Evolutionary conservation across 768 basidiomycete species (phyloP).

Genomic region (Russula vinacea): DNA sequence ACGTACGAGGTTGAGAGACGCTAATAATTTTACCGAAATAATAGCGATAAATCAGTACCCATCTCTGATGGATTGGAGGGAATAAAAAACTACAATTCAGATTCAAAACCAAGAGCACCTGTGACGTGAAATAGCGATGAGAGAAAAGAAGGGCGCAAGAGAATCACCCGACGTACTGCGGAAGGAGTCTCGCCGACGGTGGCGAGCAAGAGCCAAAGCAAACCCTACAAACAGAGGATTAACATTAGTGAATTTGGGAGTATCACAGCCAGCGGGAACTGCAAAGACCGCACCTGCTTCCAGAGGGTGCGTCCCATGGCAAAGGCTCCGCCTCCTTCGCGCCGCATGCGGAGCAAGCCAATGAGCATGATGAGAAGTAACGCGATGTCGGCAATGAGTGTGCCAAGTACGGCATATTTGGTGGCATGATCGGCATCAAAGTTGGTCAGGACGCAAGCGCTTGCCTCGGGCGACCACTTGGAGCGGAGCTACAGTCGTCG

Average conservation of each 20-base stretch:
- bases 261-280: not conserved
- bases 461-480: not conserved
- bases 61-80: not conserved
- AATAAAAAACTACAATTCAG: slow-evolving; percentile 6
- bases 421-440: too few species aligned
- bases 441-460: not conserved
- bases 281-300: not conserved
- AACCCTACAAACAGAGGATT: not conserved
- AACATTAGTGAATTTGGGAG: not conserved
- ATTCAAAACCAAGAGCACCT: not conserved
- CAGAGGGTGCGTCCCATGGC: slow-evolving; percentile 3
- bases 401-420: not conserved
- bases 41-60: not conserved
- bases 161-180: not conserved
- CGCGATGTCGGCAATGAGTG: not conserved
- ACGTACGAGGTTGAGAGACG: not conserved
- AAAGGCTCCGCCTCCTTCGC: not conserved
- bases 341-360: not conserved
- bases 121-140: not conserved
- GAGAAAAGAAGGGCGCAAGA: not conserved
- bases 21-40: not conserved
- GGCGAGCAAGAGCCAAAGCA: slow-evolving; percentile 12
- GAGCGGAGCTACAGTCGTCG: not conserved
- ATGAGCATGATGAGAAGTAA: not conserved
- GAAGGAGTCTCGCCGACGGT: not conserved